These are phyloP conservation scores for Pseudogymnoascus pannorum DNA, from an alignment of 2,329 filamentous ascomycete genomes.

Conservation along the genomic window DNA sequence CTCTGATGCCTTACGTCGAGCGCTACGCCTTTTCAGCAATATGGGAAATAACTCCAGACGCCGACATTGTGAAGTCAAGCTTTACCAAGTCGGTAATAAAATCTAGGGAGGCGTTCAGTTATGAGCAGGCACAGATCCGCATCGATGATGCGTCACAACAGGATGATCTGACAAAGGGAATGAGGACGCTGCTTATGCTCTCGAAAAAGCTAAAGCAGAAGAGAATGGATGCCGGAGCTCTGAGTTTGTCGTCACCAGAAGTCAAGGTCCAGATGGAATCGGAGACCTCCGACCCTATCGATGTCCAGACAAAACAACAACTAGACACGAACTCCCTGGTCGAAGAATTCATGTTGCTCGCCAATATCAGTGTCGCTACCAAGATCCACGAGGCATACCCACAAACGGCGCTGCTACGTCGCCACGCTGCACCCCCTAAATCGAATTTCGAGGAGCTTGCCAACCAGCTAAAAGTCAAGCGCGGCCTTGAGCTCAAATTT, in stretches of 20 bases:
- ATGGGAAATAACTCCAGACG: conserved; percentile 82
- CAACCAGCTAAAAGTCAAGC: conserved; percentile 85
- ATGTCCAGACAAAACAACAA: conserved; percentile 90
- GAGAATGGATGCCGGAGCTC: conserved; percentile 89
- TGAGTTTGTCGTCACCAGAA: conserved; percentile 96
- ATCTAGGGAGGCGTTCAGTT: conserved; percentile 93
- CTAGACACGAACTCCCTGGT: conserved; percentile 96
- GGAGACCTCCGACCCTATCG: conserved; percentile 90
- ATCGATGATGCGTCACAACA: conserved; percentile 85
- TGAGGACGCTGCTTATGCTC: conserved; percentile 77
- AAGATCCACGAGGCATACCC: conserved; percentile 90
- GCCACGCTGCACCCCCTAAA: conserved; percentile 85
- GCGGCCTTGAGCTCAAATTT: conserved; percentile 68
- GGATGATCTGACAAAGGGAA: conserved; percentile 83
- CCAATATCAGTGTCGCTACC: conserved; percentile 87
- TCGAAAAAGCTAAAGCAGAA: conserved; percentile 92
- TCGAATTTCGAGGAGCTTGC: conserved; percentile 93
- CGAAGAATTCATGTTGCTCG: conserved; percentile 98
- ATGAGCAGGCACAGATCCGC: conserved; percentile 88
- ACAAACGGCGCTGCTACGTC: conserved; percentile 86
- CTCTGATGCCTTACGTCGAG: conserved; percentile 95
- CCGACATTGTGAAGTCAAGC: conserved; percentile 73
- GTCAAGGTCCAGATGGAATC: conserved; percentile 93
- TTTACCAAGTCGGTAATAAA: conserved; percentile 98
- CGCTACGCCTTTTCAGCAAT: conserved; percentile 78